These are phyloP conservation scores for Neurospora sp. DNA, from an alignment of 495 filamentous ascomycete genomes.

Conservation along the genomic window DNA sequence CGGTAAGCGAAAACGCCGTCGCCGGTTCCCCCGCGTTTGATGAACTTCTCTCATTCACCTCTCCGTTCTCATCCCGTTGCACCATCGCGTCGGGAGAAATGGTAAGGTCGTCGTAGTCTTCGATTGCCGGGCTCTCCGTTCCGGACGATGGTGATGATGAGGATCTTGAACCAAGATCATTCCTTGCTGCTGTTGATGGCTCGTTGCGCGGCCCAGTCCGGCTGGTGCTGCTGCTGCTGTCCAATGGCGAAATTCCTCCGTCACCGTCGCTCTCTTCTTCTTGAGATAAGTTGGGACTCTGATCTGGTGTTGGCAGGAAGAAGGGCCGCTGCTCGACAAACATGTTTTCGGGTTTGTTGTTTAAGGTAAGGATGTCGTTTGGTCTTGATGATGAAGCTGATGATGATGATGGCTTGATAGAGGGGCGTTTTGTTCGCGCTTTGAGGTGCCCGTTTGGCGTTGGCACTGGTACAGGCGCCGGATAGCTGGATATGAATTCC, in stretches of 20 bases:
- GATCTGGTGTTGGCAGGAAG: not conserved
- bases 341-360: not conserved
- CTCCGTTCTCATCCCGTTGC: not conserved
- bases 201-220: not conserved
- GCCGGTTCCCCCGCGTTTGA: not conserved
- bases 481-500: not conserved
- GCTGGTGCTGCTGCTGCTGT: not conserved
- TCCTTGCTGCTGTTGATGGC: not conserved
- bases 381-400: not conserved
- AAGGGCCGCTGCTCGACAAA: not conserved
- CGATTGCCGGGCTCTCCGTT: not conserved
- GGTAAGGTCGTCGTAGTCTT: conserved; percentile 8
- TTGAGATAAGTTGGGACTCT: not conserved
- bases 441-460: not conserved
- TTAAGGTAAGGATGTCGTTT: not conserved
- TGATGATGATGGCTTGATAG: not conserved
- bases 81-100: not conserved
- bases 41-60: not conserved
- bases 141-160: not conserved
- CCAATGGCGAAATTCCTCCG: not conserved
- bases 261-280: not conserved
- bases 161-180: not conserved
- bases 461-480: not conserved
- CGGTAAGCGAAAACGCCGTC: not conserved
- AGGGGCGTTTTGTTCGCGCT: not conserved